Base-by-base conservation (phyloP, 1,139 yeast genomes). In the Yamadazyma aaseri region DNA sequence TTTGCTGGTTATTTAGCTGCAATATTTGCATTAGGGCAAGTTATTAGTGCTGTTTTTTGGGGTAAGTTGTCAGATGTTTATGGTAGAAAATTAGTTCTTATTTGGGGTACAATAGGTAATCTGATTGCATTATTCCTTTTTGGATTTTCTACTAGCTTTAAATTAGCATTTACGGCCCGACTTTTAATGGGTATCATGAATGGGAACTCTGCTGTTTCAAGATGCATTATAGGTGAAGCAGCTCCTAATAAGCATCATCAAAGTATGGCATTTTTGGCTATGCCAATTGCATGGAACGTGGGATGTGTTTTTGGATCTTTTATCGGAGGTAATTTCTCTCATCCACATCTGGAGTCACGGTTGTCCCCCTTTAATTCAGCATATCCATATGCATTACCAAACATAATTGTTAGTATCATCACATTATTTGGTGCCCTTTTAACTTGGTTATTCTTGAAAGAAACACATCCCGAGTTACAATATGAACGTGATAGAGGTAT, bases 1-100 rank as follows among this genome's bases (percentile, higher is more conserved):
- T 79, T 76, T 49, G 73, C 81, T 3, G 82, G 83, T 5, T 77
- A 76, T 45, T 55, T 77, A 29, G 71, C 80, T 0, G 73, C 81
- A 1, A 59, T 70, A 14, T 77, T 76, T 56, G 78, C 82, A 10
- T 58, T 68, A 23, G 61, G 58, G 40, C 84, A 78, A 47, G 74
- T 78, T 35, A 39, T 76, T 17, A 73, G 78, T 17, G 71, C 78
- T 14, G 65, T 76, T 11, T 64, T 69, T 35, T 79, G 85, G 84
- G 82, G 84, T n/a, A 57, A 63, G 28, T 51, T 73, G 31, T 65
- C 78, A 20, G 81, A 79, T 45, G 53, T 47, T 17, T 56, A 69
- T 33, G 86, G 86, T 13, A 60, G 86, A 20, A 79, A 79, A 43
- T 67, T 71, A 1, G 65, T 78, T 7, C 48, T 79, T 11, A 45